Evolutionary conservation across 2,329 filamentous ascomycete species (phyloP).

Genomic region (Fusarium odoratissimum): DNA sequence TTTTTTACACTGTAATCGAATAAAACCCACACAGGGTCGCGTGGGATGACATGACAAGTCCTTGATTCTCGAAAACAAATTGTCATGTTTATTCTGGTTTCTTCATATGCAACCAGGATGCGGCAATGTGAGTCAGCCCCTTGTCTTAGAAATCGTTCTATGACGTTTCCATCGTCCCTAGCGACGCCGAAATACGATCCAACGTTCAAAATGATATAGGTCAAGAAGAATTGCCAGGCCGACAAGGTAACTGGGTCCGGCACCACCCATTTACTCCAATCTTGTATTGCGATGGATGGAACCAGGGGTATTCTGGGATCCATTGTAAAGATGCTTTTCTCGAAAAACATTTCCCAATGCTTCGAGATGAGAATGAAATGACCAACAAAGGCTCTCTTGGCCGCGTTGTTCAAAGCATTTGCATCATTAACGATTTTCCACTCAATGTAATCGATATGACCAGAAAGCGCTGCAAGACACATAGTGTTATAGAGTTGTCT

Average conservation of each 20-base stretch:
- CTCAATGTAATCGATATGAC: not conserved
- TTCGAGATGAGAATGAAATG: fast-evolving
- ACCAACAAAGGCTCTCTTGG: not conserved
- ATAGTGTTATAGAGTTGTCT: not conserved
- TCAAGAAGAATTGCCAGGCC: not conserved
- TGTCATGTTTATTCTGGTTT: fast-evolving
- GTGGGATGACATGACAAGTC: fast-evolving
- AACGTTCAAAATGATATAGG: fast-evolving
- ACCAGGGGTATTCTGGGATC: not conserved
- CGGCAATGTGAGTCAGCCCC: not conserved
- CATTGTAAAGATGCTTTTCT: not conserved
- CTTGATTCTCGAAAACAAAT: not conserved
- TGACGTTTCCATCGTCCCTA: fast-evolving
- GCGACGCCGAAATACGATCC: fast-evolving
- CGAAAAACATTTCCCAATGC: not conserved
- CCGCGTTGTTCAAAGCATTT: fast-evolving
- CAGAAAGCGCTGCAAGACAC: not conserved
- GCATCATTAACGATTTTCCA: not conserved
- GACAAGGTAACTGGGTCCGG: fast-evolving
- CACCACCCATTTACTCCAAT: fast-evolving
- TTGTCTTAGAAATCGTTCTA: not conserved
- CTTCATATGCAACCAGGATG: not conserved
- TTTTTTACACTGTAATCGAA: too few relatives aligned
- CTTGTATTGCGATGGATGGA: fast-evolving
- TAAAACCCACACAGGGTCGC: fast-evolving